These are phyloP conservation scores for Dianthus caryophyllus DNA, from an alignment of 148 eudicot genomes.

Conservation along the genomic window DNA sequence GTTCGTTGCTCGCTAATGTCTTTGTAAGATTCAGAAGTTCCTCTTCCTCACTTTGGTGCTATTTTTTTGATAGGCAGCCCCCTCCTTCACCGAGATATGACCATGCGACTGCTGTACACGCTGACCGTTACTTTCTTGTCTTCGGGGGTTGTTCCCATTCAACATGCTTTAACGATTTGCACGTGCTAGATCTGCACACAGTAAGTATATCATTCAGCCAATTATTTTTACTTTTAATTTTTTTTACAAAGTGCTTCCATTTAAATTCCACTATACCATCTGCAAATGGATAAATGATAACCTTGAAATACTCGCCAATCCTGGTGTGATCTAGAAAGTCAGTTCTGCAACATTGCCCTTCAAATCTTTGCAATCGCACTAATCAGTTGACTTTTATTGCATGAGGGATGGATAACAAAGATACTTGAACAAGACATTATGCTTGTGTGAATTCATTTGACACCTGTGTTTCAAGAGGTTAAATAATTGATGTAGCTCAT, in stretches of 20 bases:
- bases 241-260: too few species aligned
- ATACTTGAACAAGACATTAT: too few species aligned
- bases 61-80: conserved; percentile 71
- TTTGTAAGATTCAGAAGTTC: conserved; percentile 3
- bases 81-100: conserved; percentile 96
- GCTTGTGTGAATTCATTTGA: too few species aligned
- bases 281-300: background rate
- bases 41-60: conserved; percentile 33
- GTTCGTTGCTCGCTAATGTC: conserved; percentile 1
- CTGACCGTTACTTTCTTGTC: conserved; percentile 71
- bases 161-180: conserved; percentile 71
- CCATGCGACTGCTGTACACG: conserved; percentile 81
- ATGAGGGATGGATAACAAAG: too few species aligned
- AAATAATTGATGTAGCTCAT: too few species aligned
- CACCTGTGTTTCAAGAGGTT: too few species aligned
- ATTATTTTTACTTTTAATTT: background rate
- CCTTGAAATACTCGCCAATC: background rate
- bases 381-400: background rate
- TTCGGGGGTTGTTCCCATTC: conserved; percentile 98
- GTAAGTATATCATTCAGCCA: conserved; percentile 38
- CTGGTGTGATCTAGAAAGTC: background rate
- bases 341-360: background rate
- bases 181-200: conserved; percentile 83
- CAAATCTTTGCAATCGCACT: background rate
- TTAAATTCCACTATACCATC: background rate